phyloP scores from a whole-genome alignment of 139 green algal species.

The Spirogloea muscicola region DNA sequence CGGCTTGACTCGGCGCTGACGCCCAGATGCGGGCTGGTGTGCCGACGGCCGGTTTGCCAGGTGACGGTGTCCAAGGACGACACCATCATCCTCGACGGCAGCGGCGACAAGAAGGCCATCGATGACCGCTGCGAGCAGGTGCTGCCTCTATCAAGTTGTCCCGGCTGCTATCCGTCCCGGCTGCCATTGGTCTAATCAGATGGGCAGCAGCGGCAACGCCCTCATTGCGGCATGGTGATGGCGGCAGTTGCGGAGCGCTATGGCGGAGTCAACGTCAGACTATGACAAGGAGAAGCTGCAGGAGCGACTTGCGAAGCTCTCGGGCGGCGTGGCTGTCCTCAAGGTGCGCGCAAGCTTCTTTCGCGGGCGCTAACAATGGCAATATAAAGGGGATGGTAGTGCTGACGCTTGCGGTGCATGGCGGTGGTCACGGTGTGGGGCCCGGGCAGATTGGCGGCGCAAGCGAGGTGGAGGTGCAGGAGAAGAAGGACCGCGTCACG shows the following conservation, averaged over 20 bases:
- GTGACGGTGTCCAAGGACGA: slow-evolving; percentile 89
- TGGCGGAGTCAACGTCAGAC: slow-evolving; percentile 75
- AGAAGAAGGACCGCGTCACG: slow-evolving; percentile 98
- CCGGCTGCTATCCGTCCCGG: no score
- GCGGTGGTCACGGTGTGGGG: no score
- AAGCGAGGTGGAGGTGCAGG: slow-evolving; percentile 87
- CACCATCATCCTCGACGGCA: slow-evolving; percentile 95
- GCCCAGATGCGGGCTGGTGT: no score
- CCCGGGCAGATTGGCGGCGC: slow-evolving; percentile 72
- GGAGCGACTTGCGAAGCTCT: slow-evolving; percentile 97
- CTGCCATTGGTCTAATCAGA: no score
- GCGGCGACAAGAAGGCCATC: slow-evolving; percentile 73
- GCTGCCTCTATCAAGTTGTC: no score
- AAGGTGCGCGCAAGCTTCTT: slow-evolving; percentile 80
- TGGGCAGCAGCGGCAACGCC: no score
- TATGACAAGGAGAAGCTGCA: slow-evolving; percentile 99
- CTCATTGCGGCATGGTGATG: no score
- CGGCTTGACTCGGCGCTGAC: no score
- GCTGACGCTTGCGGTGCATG: no score
- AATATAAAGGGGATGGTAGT: no score
- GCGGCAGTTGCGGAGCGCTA: slow-evolving; percentile 55
- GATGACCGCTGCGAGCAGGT: slow-evolving; percentile 84
- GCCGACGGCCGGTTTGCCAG: no score
- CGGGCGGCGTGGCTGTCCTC: slow-evolving; percentile 91
- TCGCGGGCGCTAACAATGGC: no score